Evolutionary conservation across 257 asterid species (phyloP).

Genomic region (Plantago ovata): DNA sequence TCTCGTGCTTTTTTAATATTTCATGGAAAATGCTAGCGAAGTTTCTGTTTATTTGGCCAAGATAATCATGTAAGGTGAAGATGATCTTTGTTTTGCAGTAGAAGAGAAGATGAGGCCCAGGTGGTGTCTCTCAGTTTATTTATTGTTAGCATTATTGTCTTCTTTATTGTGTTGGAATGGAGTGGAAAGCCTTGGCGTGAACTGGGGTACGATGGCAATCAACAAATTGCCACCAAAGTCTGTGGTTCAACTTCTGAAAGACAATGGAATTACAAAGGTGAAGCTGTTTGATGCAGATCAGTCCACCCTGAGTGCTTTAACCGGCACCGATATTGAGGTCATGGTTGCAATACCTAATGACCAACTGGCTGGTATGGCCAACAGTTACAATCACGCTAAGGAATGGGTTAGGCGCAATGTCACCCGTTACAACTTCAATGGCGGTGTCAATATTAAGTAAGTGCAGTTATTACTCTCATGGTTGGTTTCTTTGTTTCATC

Average conservation of each 20-base stretch:
- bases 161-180: slow-evolving; percentile 2
- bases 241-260: slow-evolving; percentile 57
- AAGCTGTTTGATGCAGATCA: slow-evolving; percentile 69
- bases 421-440: slow-evolving; percentile 55
- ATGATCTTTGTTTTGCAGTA: not conserved
- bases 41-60: too few relatives aligned
- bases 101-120: slow-evolving; percentile 18
- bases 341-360: slow-evolving; percentile 84
- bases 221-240: slow-evolving; percentile 59
- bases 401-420: slow-evolving; percentile 62
- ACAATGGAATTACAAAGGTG: slow-evolving; percentile 63
- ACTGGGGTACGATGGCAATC: slow-evolving; percentile 80
- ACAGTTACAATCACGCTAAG: slow-evolving; percentile 49
- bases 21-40: too few relatives aligned
- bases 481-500: not conserved
- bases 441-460: slow-evolving; percentile 76
- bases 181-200: slow-evolving; percentile 60
- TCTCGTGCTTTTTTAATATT: too few relatives aligned
- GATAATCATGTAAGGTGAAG: too few relatives aligned
- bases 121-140: slow-evolving; percentile 9
- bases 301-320: slow-evolving; percentile 62
- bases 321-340: slow-evolving; percentile 61
- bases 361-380: slow-evolving; percentile 51
- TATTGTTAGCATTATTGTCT: slow-evolving; percentile 6
- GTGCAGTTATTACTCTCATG: slow-evolving; percentile 21